phyloP scores from a whole-genome alignment of 2,329 filamentous ascomycete genomes.

The Phyllosticta citriasiana region DNA sequence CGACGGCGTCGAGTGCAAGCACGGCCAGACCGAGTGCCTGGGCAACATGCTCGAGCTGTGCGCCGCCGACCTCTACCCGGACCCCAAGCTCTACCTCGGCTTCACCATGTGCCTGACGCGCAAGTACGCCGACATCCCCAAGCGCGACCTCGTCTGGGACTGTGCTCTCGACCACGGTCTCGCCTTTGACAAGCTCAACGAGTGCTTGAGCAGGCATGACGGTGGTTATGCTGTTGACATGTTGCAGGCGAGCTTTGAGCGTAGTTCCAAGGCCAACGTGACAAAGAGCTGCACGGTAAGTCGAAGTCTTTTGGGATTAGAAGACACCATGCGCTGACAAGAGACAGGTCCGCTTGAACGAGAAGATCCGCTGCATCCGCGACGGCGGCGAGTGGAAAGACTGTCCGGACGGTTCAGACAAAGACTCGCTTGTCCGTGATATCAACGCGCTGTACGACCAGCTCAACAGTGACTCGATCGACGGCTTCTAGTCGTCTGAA shows the following conservation, averaged over 20 bases:
- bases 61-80: constrained; percentile 69
- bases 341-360: constrained; percentile 48
- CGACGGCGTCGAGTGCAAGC: constrained; percentile 77
- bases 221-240: constrained; percentile 60
- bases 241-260: constrained; percentile 57
- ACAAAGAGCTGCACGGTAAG: constrained; percentile 36
- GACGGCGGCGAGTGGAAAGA: constrained; percentile 72
- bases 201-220: constrained; percentile 68
- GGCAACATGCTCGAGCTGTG: constrained; percentile 94
- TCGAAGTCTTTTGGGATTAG: not conserved
- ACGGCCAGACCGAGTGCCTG: constrained; percentile 82
- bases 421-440: constrained; percentile 65
- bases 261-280: constrained; percentile 42
- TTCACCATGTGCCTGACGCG: constrained; percentile 84
- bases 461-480: constrained; percentile 2
- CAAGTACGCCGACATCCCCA: constrained; percentile 68
- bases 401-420: constrained; percentile 57
- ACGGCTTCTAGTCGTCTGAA: not conserved
- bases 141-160: constrained; percentile 66
- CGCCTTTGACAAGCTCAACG: constrained; percentile 69
- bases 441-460: constrained; percentile 57
- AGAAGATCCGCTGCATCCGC: constrained; percentile 72
- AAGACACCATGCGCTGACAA: not conserved
- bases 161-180: constrained; percentile 89
- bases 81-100: constrained; percentile 79